A percentile compares a stretch with the other conserved stretches of the same genome.
Conservation (phyloP, 164 flowering plant genomes). For the Magnolia changhungtana region DNA sequence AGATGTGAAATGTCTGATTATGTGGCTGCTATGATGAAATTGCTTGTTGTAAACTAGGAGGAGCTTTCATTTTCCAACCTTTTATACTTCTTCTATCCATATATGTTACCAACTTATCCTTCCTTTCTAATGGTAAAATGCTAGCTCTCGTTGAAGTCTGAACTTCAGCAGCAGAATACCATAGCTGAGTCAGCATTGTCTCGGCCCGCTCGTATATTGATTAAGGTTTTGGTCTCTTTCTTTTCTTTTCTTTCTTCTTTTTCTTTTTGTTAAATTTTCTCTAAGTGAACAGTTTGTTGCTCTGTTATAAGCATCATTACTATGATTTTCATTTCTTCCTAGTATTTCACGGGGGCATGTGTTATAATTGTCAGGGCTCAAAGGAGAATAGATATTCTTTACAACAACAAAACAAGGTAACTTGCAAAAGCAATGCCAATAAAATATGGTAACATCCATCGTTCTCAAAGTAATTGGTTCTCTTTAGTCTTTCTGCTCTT, state of each 20-base stretch:
- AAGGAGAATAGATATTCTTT: slow-evolving; percentile 2
- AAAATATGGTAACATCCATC: not conserved
- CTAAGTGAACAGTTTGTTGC: too few species aligned
- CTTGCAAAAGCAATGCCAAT: not conserved
- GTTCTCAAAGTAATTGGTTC: not conserved
- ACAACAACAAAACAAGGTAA: not conserved
- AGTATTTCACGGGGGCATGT: not conserved
- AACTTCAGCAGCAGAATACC: not conserved
- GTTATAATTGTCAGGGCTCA: not conserved
- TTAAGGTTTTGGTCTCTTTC: not conserved
- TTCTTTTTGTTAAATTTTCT: not conserved
- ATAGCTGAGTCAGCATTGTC: not conserved
- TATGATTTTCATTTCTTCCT: not conserved
- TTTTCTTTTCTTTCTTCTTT: not conserved
- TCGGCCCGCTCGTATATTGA: not conserved
- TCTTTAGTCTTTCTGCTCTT: not conserved
- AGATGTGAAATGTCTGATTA: slow-evolving; percentile 1
- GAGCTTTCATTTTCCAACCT: not conserved
- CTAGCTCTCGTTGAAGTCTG: slow-evolving; percentile 4
- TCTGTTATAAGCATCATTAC: not conserved
- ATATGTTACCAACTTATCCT: not conserved
- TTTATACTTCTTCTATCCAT: not conserved
- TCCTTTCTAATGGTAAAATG: not conserved
- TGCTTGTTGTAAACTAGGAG: not conserved
- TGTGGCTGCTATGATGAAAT: not conserved